Base-by-base conservation (phyloP, 169 alveolate species). In the Theileria parva region DNA sequence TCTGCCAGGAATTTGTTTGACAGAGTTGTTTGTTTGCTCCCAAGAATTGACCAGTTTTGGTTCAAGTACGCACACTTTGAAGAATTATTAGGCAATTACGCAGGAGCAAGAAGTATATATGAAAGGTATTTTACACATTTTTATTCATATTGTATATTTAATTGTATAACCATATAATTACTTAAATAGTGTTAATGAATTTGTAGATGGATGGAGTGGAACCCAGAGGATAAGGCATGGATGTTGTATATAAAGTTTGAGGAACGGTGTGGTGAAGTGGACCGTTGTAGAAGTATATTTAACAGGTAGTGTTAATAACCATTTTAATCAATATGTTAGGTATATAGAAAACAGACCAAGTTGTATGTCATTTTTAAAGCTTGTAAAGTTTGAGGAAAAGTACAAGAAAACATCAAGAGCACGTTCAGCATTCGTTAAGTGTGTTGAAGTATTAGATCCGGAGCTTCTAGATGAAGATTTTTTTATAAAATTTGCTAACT, bases 31-130 rank as follows among this genome's bases (percentile, higher is more conserved):
- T 94, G 95, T 74, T 92, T 94, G 55, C 92, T 98, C 61, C 99
- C 99, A 4, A 92, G 99, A 81, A 96, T 95, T 37, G 99, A 98
- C 83, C 96, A 97, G 81, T 97, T 98, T 85, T 98, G 99, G 99
- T 91, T 88, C 77, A 98, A 98, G 75, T 98, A 98, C 94, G 97
- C 99, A 48, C 99, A 97, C 81, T 95, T 98, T 98, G 99, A 98
- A 87, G 99, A 97, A 85, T 92, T 97, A 67, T 93, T 98, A 25
- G 97, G 98, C 32, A 96, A 98, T 90, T 97, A 95, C 91, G 94
- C 96, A 28, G 97, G 97, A 32, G 98, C 97, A 0, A 88, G 99
- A 63, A 93, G 93, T 72, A 95, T 97, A 2, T 96, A 93, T 86
- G 96, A 96, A 67, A 86, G 89, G 88, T 80, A 63, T 7, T 44